These are phyloP conservation scores for Tylopilus plumbeoviolaceoides DNA, from an alignment of 768 basidiomycete species.

Conservation along the genomic window DNA sequence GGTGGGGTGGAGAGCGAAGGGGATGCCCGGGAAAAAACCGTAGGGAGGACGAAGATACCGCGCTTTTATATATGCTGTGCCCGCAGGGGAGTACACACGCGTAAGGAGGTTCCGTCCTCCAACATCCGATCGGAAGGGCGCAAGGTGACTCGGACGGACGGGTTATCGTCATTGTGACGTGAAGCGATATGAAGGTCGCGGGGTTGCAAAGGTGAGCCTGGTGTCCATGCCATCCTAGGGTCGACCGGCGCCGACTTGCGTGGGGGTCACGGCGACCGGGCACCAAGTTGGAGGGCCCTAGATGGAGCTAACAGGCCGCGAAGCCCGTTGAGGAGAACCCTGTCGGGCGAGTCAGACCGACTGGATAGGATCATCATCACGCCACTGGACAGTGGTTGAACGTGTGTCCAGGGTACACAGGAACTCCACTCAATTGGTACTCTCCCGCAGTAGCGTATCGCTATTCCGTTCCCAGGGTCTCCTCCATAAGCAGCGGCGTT, in stretches of 20 bases:
- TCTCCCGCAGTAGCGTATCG: slow-evolving; percentile 9
- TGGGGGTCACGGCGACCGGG: no score
- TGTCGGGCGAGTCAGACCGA: not conserved
- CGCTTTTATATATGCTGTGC: slow-evolving; percentile 23
- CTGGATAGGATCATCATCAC: slow-evolving; percentile 8
- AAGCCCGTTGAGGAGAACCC: not conserved
- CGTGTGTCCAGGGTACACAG: slow-evolving; percentile 9
- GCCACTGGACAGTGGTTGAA: slow-evolving; percentile 17
- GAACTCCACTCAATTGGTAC: slow-evolving; percentile 13
- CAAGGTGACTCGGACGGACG: slow-evolving; percentile 19
- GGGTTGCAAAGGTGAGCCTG: slow-evolving; percentile 31
- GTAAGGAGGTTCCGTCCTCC: slow-evolving; percentile 11
- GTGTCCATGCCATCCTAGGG: slow-evolving; percentile 16
- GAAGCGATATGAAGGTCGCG: slow-evolving; percentile 29
- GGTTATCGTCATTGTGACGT: slow-evolving; percentile 21
- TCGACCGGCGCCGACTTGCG: not conserved
- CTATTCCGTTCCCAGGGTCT: not conserved
- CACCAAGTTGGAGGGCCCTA: no score
- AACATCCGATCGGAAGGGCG: slow-evolving; percentile 23
- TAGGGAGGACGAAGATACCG: not conserved
- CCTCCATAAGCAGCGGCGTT: not conserved
- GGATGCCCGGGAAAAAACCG: not conserved
- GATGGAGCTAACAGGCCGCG: slow-evolving; percentile 1
- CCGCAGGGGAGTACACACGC: slow-evolving; percentile 13
- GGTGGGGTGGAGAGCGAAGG: slow-evolving; percentile 7